These are phyloP conservation scores for Aspergillus quadrilineatus DNA, from an alignment of 2,329 filamentous ascomycete species.

Conservation along the genomic window DNA sequence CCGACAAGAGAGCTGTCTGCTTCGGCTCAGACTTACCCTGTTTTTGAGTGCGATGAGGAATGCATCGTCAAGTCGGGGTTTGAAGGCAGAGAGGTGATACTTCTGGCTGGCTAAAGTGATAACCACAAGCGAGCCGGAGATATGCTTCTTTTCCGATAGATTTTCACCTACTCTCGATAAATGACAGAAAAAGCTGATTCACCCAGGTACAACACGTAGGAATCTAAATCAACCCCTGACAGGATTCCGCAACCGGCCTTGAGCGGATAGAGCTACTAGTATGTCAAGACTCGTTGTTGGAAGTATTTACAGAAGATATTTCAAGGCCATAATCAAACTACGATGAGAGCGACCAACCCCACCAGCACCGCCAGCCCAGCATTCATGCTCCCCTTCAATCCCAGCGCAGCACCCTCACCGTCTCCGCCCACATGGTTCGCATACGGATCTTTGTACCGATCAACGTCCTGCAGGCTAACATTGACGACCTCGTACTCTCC, in stretches of 20 bases:
- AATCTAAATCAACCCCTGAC: no score
- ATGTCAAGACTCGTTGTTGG: neutral
- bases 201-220: no score
- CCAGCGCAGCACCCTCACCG: neutral
- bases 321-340: neutral
- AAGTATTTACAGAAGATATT: neutral
- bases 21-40: no score
- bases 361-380: neutral
- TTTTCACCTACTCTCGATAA: no score
- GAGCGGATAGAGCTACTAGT: neutral
- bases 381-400: neutral
- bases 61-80: neutral
- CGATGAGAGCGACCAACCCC: neutral
- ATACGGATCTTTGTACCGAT: conserved; percentile 4
- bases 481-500: conserved; percentile 1
- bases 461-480: neutral
- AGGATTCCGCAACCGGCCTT: neutral
- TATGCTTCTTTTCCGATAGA: no score
- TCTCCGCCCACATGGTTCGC: neutral
- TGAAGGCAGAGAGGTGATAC: neutral
- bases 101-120: no score
- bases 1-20: no score
- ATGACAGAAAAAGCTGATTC: no score
- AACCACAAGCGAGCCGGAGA: no score
- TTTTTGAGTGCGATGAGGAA: no score